These are phyloP conservation scores for Garcia nutans DNA, from an alignment of 345 rosid species.

Conservation along the genomic window DNA sequence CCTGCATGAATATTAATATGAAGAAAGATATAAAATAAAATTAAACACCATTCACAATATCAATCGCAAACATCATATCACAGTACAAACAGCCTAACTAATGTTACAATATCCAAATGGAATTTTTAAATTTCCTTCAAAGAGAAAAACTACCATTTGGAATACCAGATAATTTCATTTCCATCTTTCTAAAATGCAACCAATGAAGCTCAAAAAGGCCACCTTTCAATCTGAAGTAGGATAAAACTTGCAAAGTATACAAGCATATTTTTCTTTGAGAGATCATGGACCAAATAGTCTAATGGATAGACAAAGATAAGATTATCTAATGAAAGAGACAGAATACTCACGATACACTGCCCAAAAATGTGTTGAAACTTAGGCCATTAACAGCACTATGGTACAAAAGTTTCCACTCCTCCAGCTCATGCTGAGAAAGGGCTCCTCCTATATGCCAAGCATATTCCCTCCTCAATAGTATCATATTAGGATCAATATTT, in stretches of 20 bases:
- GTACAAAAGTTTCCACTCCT: slow-evolving; percentile 82
- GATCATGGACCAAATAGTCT: not conserved
- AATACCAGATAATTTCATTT: not conserved
- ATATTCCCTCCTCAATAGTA: slow-evolving; percentile 63
- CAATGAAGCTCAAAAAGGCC: not conserved
- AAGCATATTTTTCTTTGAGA: not conserved
- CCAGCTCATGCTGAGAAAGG: slow-evolving; percentile 69
- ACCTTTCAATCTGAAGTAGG: slow-evolving; percentile 3
- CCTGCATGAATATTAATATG: not conserved
- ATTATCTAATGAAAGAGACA: slow-evolving; percentile 8
- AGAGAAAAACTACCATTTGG: not conserved
- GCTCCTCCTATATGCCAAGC: slow-evolving; percentile 97
- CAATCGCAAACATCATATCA: not conserved
- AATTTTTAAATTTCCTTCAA: not conserved
- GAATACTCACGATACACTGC: slow-evolving; percentile 60
- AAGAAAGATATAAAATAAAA: not conserved
- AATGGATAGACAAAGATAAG: not conserved
- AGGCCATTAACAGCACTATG: slow-evolving; percentile 74
- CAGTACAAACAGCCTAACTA: not conserved
- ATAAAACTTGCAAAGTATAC: not conserved
- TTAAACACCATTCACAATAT: not conserved
- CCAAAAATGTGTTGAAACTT: slow-evolving; percentile 86
- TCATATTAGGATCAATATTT: slow-evolving; percentile 41
- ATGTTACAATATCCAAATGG: not conserved
- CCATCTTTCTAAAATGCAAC: not conserved